Evolutionary conservation across 306 rosid species (phyloP), one percentile per base, ranked within the genome.

Genomic region (Quercus cerris): DNA sequence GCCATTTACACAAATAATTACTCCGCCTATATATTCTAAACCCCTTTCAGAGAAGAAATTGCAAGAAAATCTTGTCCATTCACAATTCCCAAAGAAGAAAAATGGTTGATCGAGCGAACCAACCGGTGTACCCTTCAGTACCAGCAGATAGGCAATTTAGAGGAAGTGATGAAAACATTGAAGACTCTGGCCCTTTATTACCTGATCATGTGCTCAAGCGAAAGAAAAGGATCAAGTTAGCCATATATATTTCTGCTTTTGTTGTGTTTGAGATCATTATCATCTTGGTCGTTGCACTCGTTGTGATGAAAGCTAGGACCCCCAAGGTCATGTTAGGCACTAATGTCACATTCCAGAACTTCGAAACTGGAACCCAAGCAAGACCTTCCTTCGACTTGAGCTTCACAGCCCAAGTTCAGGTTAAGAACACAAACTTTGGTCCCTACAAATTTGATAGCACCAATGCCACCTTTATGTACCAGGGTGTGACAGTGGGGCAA

Each of bases 371-470:
- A 62, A 62, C 10, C 5, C 19, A 3, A 11, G 46, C 70, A 1
- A 1, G 62, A 0, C 70, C 84, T 31, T 80, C 75, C 6, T 80
- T 84, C 9, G 76, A 84, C 44, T 44, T 80, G 55, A 80, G 44
- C 67, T 76, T 84, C 59, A 5, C 20, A 13, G 30, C 87, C 23
- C 84, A 84, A 76, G 20, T 84, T 7, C 44, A 79, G 72, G 68
- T 84, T 12, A 56, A 64, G 67, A 84, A 84, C 76, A 9, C 74
- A 2, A 84, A 84, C 76, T 84, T 72, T 38, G 87, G 87, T 1
- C 56, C 81, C n/a, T 84, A 57, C 49, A 80, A 76, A 58, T 84
- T 71, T 41, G 73, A 77, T 3, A 70, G 27, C 62, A 70, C 78
- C 75, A 27, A 30, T 4, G 44, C 20, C 61, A 64, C 75, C 33